Percentiles rank a stretch among this genome's conserved stretches.
Conservation (phyloP, 2,329 filamentous ascomycete genomes). For the Monilinia vaccinii-corymbosi region DNA sequence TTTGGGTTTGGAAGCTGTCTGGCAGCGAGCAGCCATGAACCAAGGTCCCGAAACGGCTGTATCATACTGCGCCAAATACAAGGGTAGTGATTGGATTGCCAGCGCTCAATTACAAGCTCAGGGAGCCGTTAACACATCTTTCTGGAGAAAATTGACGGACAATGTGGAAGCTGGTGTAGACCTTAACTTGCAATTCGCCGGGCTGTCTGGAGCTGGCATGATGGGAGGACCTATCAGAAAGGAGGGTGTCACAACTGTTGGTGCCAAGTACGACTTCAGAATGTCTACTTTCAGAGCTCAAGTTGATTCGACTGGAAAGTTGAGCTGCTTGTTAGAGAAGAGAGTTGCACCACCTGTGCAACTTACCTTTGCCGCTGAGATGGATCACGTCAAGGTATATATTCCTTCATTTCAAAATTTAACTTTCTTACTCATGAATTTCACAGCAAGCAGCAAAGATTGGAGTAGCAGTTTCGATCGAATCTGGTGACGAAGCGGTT, state of each 20-base stretch:
- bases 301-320: conserved; percentile 88
- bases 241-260: conserved; percentile 84
- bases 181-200: conserved; percentile 75
- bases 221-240: conserved; percentile 71
- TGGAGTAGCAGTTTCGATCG: conserved; percentile 86
- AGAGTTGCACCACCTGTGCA: conserved; percentile 85
- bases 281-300: conserved; percentile 93
- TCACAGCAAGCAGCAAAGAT: conserved; percentile 86
- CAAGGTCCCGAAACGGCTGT: conserved; percentile 84
- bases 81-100: conserved; percentile 83
- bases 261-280: conserved; percentile 97
- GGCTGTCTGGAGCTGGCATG: conserved; percentile 51
- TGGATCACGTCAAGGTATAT: conserved; percentile 90
- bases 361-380: conserved; percentile 91
- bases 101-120: conserved; percentile 75
- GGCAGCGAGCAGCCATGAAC: conserved; percentile 77
- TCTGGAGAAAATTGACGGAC: conserved; percentile 88
- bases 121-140: conserved; percentile 80
- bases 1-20: conserved; percentile 84
- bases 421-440: conserved; percentile 25
- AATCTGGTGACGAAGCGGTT: conserved; percentile 74
- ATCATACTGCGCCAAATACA: conserved; percentile 89
- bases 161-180: conserved; percentile 96
- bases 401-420: background rate
- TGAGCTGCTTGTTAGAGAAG: conserved; percentile 91